Conservation (phyloP, 2,329 filamentous ascomycete genomes). For the Simplicillium aogashimaense region DNA sequence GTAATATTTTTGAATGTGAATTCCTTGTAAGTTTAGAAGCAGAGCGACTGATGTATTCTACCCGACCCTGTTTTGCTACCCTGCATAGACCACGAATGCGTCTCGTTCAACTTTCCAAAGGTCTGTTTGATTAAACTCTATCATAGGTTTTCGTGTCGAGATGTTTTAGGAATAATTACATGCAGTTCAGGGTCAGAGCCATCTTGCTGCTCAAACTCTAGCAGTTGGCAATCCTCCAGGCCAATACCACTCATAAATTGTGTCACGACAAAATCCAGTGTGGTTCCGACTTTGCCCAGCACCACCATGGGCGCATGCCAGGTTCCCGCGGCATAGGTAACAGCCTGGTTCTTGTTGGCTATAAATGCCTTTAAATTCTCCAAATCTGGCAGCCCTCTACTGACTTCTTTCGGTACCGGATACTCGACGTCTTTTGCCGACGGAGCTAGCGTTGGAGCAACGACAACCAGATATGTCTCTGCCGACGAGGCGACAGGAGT, state of each 20-base stretch:
- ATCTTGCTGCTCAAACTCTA: conserved; percentile 27
- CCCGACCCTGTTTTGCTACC: no score
- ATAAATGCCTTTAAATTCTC: conserved; percentile 64
- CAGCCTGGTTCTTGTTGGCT: conserved; percentile 67
- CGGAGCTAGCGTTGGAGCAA: conserved; percentile 64
- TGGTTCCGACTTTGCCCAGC: conserved; percentile 46
- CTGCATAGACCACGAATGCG: no score
- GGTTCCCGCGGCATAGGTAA: conserved; percentile 85
- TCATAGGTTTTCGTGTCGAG: no score
- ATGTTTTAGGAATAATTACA: conserved; percentile 18
- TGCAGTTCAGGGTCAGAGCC: conserved; percentile 29
- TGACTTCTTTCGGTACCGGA: conserved; percentile 17
- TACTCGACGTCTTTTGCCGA: conserved; percentile 13
- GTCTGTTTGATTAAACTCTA: no score
- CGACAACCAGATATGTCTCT: conserved; percentile 69
- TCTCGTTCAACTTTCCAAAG: no score
- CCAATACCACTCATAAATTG: conserved; percentile 80
- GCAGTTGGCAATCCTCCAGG: conserved; percentile 82
- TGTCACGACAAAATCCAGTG: conserved; percentile 78
- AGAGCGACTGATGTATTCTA: no score
- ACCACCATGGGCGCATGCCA: conserved; percentile 98
- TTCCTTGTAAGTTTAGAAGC: no score
- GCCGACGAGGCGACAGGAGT: conserved; percentile 54
- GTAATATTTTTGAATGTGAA: no score
- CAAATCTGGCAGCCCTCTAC: conserved; percentile 62